Conservation (phyloP, 257 asterid genomes). For the Solanum sejunctum region DNA sequence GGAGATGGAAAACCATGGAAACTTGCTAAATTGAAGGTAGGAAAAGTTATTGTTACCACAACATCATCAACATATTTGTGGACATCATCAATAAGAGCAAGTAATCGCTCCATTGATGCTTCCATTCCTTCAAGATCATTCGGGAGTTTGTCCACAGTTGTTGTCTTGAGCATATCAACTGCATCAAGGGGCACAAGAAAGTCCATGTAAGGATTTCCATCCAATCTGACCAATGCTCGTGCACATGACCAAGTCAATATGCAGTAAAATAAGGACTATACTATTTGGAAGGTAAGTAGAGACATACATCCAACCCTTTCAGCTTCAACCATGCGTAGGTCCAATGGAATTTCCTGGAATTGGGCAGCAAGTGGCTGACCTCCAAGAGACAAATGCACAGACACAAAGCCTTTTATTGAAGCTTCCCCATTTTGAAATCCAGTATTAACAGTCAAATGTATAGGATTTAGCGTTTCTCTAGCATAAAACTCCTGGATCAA, state of each 20-base stretch:
- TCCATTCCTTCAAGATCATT: slow-evolving; percentile 96
- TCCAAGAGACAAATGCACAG: slow-evolving; percentile 59
- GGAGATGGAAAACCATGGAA: background rate
- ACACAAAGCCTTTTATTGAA: slow-evolving; percentile 44
- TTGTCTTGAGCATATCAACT: slow-evolving; percentile 82
- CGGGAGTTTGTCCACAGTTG: slow-evolving; percentile 79
- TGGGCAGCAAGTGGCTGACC: slow-evolving; percentile 89
- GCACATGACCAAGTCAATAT: slow-evolving; percentile 47
- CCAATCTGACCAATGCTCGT: slow-evolving; percentile 7
- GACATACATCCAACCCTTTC: slow-evolving; percentile 80
- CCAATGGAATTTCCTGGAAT: slow-evolving; percentile 86
- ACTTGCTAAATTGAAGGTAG: background rate
- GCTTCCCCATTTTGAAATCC: slow-evolving; percentile 45
- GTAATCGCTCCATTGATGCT: slow-evolving; percentile 75
- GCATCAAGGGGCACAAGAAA: slow-evolving; percentile 3
- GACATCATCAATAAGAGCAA: slow-evolving; percentile 70
- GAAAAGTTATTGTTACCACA: slow-evolving; percentile 49
- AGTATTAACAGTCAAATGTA: slow-evolving; percentile 83
- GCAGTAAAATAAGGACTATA: slow-evolving; percentile 30
- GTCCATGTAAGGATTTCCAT: background rate
- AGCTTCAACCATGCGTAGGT: slow-evolving; percentile 82
- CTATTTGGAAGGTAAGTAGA: slow-evolving; percentile 18
- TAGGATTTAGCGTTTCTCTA: slow-evolving; percentile 55
- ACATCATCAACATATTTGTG: slow-evolving; percentile 86
- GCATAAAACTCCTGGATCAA: slow-evolving; percentile 73